phyloP scores from a whole-genome alignment of 2,329 filamentous ascomycete genomes.

The Setomelanomma holmii region DNA sequence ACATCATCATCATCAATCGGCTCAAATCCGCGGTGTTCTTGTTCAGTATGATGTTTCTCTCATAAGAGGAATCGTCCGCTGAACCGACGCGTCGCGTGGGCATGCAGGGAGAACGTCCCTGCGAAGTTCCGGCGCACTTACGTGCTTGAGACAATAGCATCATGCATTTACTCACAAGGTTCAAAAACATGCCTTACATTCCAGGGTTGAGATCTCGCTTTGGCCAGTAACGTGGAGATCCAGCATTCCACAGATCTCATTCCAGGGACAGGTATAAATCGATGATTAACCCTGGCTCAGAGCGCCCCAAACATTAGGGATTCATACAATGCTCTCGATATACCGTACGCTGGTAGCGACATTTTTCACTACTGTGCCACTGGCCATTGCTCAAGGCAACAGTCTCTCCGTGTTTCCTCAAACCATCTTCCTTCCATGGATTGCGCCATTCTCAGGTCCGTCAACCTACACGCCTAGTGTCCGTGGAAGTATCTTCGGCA shows the following conservation, averaged over 20 bases:
- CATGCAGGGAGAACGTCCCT: too few species aligned
- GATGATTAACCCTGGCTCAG: background rate
- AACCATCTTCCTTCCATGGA: constrained; percentile 14
- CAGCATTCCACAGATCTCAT: background rate
- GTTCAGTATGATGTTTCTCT: too few species aligned
- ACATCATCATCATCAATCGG: too few species aligned
- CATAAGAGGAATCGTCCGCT: too few species aligned
- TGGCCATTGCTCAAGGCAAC: background rate
- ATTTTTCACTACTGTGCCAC: background rate
- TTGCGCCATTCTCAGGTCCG: constrained; percentile 1
- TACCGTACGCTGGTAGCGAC: background rate
- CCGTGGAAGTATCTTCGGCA: constrained; percentile 9
- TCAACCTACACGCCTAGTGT: constrained; percentile 3
- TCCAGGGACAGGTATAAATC: background rate
- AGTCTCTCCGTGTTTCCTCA: constrained; percentile 7
- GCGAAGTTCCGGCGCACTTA: too few species aligned
- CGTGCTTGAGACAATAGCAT: too few species aligned
- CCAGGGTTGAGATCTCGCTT: background rate
- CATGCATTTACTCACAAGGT: too few species aligned
- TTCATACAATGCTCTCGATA: background rate
- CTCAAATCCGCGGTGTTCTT: too few species aligned
- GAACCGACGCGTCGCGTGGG: too few species aligned
- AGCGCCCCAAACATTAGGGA: background rate
- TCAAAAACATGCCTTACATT: background rate
- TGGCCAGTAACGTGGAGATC: background rate